phyloP scores from a whole-genome alignment of 129 eudicot genomes.

The Tanacetum coccineum region DNA sequence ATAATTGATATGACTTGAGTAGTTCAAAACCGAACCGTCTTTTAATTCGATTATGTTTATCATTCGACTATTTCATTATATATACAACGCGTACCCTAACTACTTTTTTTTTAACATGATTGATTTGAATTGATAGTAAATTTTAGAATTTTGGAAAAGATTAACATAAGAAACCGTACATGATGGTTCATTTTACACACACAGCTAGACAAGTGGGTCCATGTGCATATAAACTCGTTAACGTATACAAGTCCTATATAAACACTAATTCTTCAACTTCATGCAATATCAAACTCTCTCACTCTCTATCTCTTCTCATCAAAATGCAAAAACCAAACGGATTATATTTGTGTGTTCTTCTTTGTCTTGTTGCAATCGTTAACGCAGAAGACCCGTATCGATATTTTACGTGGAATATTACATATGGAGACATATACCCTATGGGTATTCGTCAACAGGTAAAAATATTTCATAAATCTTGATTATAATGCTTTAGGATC shows the following conservation, averaged over 20 bases:
- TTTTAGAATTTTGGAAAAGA: too few species aligned
- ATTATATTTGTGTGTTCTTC: neutral
- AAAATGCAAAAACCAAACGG: slow-evolving; percentile 25
- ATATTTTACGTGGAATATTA: slow-evolving; percentile 58
- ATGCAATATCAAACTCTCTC: slow-evolving; percentile 18
- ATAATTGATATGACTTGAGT: too few species aligned
- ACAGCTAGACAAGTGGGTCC: slow-evolving; percentile 25
- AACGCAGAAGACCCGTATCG: slow-evolving; percentile 70
- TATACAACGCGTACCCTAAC: too few species aligned
- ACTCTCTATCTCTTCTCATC: neutral
- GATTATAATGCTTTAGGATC: too few species aligned
- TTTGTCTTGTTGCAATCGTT: slow-evolving; percentile 24
- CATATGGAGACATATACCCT: slow-evolving; percentile 74
- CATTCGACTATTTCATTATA: too few species aligned
- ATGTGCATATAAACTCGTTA: slow-evolving; percentile 14
- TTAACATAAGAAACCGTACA: too few species aligned
- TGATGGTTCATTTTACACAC: slow-evolving; percentile 22
- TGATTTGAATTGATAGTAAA: too few species aligned
- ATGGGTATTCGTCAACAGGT: slow-evolving; percentile 73
- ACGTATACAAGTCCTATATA: slow-evolving; percentile 27
- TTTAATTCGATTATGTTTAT: too few species aligned
- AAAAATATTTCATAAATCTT: neutral
- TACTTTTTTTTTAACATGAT: too few species aligned
- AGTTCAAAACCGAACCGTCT: too few species aligned
- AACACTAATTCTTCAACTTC: slow-evolving; percentile 25